phyloP scores from a whole-genome alignment of 2,329 filamentous ascomycete species.

The Penicillium sp. region DNA sequence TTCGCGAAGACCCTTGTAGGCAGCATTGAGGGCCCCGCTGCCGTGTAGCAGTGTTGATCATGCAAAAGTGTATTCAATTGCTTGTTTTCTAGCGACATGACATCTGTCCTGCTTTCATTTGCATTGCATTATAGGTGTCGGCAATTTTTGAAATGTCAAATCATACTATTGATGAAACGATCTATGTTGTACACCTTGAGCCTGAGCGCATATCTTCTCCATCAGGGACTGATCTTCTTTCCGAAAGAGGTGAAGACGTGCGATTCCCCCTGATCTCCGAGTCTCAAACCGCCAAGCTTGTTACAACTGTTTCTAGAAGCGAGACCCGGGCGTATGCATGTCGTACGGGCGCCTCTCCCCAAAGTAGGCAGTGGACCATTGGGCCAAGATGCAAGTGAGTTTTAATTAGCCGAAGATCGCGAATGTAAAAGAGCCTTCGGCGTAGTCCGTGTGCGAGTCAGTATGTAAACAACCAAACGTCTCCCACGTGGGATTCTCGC shows the following conservation, averaged over 20 bases:
- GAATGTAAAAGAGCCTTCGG: background rate
- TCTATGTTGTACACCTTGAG: background rate
- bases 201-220: background rate
- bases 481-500: background rate
- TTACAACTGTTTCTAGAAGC: background rate
- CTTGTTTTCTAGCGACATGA: slow-evolving; percentile 5
- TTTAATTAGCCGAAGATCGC: slow-evolving; percentile 2
- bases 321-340: background rate
- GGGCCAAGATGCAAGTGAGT: background rate
- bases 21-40: slow-evolving; percentile 20
- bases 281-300: slow-evolving; percentile 4
- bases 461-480: background rate
- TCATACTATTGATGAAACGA: background rate
- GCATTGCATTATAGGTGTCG: slow-evolving; percentile 12
- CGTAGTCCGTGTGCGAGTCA: background rate
- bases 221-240: background rate
- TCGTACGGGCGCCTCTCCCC: background rate
- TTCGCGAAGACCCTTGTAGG: slow-evolving; percentile 32
- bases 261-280: background rate
- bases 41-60: background rate
- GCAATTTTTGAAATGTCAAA: background rate
- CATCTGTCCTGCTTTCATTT: background rate
- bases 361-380: background rate
- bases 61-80: background rate
- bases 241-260: background rate